A percentile compares a stretch with the other conserved stretches of the same genome.
Evolutionary conservation across 148 eudicot genomes (phyloP).

Genomic region (Fagopyrum homotropicum): DNA sequence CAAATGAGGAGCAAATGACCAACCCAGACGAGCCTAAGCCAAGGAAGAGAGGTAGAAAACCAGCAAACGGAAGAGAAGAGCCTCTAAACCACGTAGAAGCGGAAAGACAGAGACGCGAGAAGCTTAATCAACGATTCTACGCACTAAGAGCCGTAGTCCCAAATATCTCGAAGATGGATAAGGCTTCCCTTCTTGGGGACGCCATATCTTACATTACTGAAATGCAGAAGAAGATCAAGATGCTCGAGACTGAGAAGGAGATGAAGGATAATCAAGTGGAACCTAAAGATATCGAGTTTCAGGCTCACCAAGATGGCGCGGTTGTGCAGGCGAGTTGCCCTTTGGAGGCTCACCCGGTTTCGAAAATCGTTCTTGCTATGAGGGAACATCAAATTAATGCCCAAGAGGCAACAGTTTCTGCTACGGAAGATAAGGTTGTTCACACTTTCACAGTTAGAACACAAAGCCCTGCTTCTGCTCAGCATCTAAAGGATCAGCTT

Average conservation of each 20-base stretch:
- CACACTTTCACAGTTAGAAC: slow-evolving; percentile 7
- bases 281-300: slow-evolving; percentile 37
- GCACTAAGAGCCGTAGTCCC: slow-evolving; percentile 90
- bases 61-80: slow-evolving; percentile 42
- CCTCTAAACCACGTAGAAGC: slow-evolving; percentile 87
- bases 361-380: slow-evolving; percentile 51
- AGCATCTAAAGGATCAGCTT: slow-evolving; percentile 11
- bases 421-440: slow-evolving; percentile 3
- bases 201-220: slow-evolving; percentile 84
- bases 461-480: slow-evolving; percentile 3
- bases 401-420: slow-evolving; percentile 6
- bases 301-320: slow-evolving; percentile 44
- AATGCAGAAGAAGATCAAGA: slow-evolving; percentile 67
- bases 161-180: slow-evolving; percentile 88
- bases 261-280: slow-evolving; percentile 29
- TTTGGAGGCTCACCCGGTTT: slow-evolving; percentile 59
- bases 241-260: slow-evolving; percentile 60
- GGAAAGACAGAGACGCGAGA: slow-evolving; percentile 80
- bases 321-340: slow-evolving; percentile 56
- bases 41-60: slow-evolving; percentile 36
- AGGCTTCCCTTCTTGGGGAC: slow-evolving; percentile 87
- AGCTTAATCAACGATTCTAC: slow-evolving; percentile 82
- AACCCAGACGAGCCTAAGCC: slow-evolving; percentile 33
- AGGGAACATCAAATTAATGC: slow-evolving; percentile 40
- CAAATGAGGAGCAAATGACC: slow-evolving; percentile 10